phyloP scores from a whole-genome alignment of 2,329 filamentous ascomycete genomes.

The Fusarium clavum region DNA sequence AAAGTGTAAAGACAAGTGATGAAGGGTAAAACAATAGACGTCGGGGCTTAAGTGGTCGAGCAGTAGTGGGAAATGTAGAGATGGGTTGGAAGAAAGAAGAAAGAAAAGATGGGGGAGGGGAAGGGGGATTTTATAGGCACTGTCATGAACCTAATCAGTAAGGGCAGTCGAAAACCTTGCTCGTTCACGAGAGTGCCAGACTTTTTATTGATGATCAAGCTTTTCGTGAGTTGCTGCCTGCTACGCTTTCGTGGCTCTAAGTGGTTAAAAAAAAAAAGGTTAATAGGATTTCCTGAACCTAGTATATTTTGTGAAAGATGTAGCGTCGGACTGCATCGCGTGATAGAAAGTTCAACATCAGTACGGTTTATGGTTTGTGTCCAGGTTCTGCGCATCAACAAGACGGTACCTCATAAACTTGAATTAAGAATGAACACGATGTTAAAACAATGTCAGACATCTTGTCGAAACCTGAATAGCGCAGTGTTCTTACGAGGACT shows the following conservation, averaged over 20 bases:
- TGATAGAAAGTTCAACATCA: neutral
- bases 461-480: rapidly evolving
- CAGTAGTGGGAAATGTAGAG: neutral
- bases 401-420: neutral
- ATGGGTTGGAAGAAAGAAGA: neutral
- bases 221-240: neutral
- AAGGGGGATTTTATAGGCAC: neutral
- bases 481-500: no score
- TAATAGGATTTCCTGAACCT: neutral
- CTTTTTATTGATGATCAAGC: neutral
- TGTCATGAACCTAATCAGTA: neutral
- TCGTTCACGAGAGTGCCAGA: neutral
- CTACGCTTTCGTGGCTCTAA: rapidly evolving
- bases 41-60: neutral
- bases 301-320: neutral
- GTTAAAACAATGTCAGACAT: neutral
- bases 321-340: rapidly evolving
- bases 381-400: neutral
- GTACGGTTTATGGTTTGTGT: neutral
- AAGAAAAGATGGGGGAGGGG: neutral
- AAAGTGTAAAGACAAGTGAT: neutral
- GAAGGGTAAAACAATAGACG: no score
- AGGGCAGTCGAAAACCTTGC: neutral
- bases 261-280: neutral
- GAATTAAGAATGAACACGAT: neutral